Base-by-base conservation (phyloP, 2,329 filamentous ascomycete species). In the Dichotomopilus funicola region DNA sequence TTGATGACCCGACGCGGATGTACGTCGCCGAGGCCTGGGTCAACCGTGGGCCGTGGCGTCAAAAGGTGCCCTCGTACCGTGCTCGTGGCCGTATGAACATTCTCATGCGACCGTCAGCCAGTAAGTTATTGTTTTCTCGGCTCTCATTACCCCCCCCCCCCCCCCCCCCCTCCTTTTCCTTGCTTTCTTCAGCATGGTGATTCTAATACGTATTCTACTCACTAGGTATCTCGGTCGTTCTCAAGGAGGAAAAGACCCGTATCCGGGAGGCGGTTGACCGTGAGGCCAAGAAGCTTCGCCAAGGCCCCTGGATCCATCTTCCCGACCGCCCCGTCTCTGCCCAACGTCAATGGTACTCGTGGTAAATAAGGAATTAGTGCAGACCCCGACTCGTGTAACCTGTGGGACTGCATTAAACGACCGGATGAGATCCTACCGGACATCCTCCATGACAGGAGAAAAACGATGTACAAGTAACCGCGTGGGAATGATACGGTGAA, bases 11-110 rank as follows among this genome's bases (percentile, higher is more conserved):
- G 1, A 88, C 87, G n/a, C 81, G 81, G 57, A 87, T 97, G 61
- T 99, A 96, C 70, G 81, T 99, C 63, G 87, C 91, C 53, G 84
- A 97, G 73, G 90, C 91, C 4, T 99, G 92, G 92, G 90, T 96
- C 45, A 89, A 88, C 53, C 85, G 87, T 61, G 89, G 89, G 0
- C 77, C 79, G 1, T 86, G 78, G 70, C 79, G 80, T 56, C 72
- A 70, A 33, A 73, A 72, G 57, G 75, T 77, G 46, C 74, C 81
- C 5, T 87, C 91, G 63, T 87, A 85, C 70, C 85, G 92, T 60
- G 91, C 90, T 3, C 80, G 89, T 67, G 90, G 90, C 37, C 77
- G 81, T 55, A 80, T 86, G 61, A 81, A 88, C 65, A 70, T 82
- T 37, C 77, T 94, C 70, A 77, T 78, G 54, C 85, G 85, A 61